Conservation (phyloP, 441 rosid species). For the Euphorbia celastroides region DNA sequence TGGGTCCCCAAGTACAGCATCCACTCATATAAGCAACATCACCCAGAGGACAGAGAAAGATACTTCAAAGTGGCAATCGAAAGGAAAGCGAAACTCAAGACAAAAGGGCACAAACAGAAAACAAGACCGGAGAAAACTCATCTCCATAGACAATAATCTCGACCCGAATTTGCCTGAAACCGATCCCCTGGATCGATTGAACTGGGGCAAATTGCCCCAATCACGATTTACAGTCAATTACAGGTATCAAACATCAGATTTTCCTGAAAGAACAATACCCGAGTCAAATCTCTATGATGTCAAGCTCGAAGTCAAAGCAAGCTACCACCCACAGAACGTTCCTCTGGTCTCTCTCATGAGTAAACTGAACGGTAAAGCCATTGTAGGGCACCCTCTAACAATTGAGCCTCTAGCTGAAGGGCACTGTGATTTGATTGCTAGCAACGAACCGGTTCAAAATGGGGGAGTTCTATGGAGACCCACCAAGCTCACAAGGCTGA, state of each 20-base stretch:
- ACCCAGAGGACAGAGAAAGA: conserved; percentile 62
- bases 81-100: conserved; percentile 94
- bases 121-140: conserved; percentile 41
- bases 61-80: conserved; percentile 82
- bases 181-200: conserved; percentile 22
- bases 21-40: conserved; percentile 27
- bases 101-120: conserved; percentile 52
- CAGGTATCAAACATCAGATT: conserved; percentile 41
- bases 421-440: too few species aligned
- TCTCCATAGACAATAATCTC: conserved; percentile 37
- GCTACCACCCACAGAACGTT: conserved; percentile 63
- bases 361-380: conserved; percentile 75
- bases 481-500: conserved; percentile 30
- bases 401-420: conserved; percentile 54
- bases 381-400: conserved; percentile 76
- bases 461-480: conserved; percentile 27
- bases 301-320: conserved; percentile 71
- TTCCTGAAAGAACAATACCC: conserved; percentile 31
- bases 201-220: conserved; percentile 44
- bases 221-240: conserved; percentile 47
- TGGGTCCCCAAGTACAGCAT: conserved; percentile 32
- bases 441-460: conserved; percentile 29
- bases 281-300: conserved; percentile 61
- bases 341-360: conserved; percentile 92
- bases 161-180: too few species aligned